phyloP scores from a whole-genome alignment of 2,329 filamentous ascomycete genomes.

The Phoma sp. region DNA sequence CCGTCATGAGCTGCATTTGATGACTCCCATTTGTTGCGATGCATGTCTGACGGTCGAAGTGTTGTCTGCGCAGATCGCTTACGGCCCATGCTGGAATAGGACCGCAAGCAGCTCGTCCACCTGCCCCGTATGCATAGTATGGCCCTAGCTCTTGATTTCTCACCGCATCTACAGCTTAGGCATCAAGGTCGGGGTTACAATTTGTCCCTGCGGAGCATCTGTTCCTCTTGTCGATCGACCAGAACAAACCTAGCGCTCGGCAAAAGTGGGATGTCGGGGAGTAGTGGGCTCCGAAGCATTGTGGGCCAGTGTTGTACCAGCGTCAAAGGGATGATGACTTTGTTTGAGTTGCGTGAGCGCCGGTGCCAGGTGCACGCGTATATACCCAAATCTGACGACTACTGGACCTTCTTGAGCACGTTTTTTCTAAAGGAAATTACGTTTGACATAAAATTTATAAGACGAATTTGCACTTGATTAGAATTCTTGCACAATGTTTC shows the following conservation, averaged over 20 bases:
- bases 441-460: not conserved
- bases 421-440: not conserved
- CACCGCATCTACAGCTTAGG: not conserved
- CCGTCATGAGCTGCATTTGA: not conserved
- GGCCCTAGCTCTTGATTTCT: slow-evolving; percentile 1
- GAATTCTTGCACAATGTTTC: not conserved
- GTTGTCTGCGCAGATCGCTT: not conserved
- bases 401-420: slow-evolving; percentile 3
- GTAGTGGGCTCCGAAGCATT: not conserved
- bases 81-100: not conserved
- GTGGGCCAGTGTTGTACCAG: not conserved
- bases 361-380: not conserved
- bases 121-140: not conserved
- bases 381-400: not conserved
- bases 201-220: not conserved
- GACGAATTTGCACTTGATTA: not conserved
- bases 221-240: not conserved
- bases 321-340: not conserved
- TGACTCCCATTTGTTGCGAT: not conserved
- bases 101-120: not conserved
- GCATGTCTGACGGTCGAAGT: not conserved
- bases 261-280: slow-evolving; percentile 1
- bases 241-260: not conserved
- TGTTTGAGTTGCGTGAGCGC: not conserved
- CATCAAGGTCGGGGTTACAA: not conserved